A percentile compares a stretch with the other conserved stretches of the same genome.
These are phyloP conservation scores for Pythium phragmitis DNA, from an alignment of 352 stramenopile species.

Conservation along the genomic window DNA sequence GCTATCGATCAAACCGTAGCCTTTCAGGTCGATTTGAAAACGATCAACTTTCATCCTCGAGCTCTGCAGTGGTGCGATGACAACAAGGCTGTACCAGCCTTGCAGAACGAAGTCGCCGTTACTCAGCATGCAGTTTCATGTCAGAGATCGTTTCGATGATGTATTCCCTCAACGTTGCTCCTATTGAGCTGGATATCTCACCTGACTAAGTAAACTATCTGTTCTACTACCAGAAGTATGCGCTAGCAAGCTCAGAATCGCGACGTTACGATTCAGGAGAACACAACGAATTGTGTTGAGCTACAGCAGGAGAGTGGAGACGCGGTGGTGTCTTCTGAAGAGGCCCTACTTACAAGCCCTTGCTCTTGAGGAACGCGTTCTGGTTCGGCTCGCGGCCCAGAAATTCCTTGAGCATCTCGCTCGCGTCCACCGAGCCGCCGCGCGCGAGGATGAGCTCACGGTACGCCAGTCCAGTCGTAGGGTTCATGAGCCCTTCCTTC, in stretches of 20 bases:
- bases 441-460: constrained; percentile 85
- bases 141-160: too few species aligned
- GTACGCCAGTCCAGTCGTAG: constrained; percentile 76
- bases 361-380: constrained; percentile 81
- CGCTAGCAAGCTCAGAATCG: too few species aligned
- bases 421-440: constrained; percentile 78
- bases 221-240: too few species aligned
- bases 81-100: background rate
- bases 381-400: constrained; percentile 75
- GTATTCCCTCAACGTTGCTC: too few species aligned
- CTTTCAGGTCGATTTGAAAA: background rate
- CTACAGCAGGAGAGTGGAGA: too few species aligned
- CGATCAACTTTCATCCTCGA: background rate
- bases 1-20: background rate
- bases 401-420: constrained; percentile 78
- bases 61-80: background rate
- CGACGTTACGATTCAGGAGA: too few species aligned
- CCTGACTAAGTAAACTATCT: too few species aligned
- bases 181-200: too few species aligned
- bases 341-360: constrained; percentile 41
- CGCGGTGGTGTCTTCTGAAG: too few species aligned
- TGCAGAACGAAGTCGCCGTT: background rate
- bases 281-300: too few species aligned
- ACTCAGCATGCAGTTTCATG: too few species aligned
- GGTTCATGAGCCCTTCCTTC: constrained; percentile 82